Evolutionary conservation across 208 protist species (phyloP), one percentile per base, ranked within the genome.

Genomic region (Trypanosoma congolense): DNA sequence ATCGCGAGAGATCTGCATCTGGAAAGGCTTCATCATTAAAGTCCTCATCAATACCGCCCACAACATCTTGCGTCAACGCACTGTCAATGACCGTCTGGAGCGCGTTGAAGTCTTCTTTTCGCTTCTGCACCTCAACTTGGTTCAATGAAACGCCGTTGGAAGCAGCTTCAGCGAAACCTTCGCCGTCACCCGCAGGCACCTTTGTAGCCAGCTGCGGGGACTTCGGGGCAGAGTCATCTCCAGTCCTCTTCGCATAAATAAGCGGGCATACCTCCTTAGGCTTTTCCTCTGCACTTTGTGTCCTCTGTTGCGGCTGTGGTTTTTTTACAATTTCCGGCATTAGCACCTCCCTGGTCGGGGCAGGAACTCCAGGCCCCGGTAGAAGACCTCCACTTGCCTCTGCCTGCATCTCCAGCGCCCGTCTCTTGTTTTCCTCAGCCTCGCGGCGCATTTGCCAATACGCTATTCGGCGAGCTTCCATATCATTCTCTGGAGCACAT

Each of bases 401-500:
- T 6, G 2, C 57, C 24, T 75, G 72, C 12, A 75, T 43, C n/a
- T 68, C 83, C 41, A 87, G 56, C 43, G 83, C 72, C 38, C 80
- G 75, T n/a, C 61, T 59, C 48, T 78, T 84, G 69, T 96, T 96
- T 51, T 87, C 64, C 42, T 90, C 75, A 1, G 84, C 83, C 57
- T 90, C 85, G 12, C 73, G 70, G 3, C 87, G 75, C 85, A 96
- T 94, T 64, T 96, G 75, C 90, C 87, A 96, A 56, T 82, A 96
- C 4, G 83, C 83, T 31, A 81, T 61, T 19, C 75, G 61, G 22
- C 84, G 67, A 22, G 84, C 85, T 40, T 82, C 80, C 40, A 86
- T 77, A 12, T 76, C 56, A 41, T 90, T 75, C 49, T 73, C 67
- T 21, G 61, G 28, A 9, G 72, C 69, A 66, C 83, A 81, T 55